Evolutionary conservation across 2,329 filamentous ascomycete species (phyloP).

Genomic region (Claviceps sp.): DNA sequence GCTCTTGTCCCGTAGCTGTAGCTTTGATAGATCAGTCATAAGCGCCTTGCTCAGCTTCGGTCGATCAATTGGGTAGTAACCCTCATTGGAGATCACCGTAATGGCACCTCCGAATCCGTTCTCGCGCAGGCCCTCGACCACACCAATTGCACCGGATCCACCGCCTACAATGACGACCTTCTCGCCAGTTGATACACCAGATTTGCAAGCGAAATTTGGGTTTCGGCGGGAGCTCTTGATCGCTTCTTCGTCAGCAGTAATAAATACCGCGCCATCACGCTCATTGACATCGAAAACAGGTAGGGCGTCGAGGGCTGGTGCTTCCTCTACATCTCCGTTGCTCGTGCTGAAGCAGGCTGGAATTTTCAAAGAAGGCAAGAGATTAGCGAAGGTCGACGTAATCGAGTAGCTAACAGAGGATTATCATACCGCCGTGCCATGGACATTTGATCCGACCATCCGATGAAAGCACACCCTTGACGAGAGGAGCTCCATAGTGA

Average conservation of each 20-base stretch:
- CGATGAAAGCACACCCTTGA: constrained; percentile 70
- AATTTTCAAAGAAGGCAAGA: not conserved
- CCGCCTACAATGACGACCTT: constrained; percentile 79
- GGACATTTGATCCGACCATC: constrained; percentile 82
- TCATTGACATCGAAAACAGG: constrained; percentile 69
- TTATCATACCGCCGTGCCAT: constrained; percentile 77
- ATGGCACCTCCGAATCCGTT: constrained; percentile 69
- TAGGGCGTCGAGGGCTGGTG: constrained; percentile 78
- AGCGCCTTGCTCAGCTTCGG: constrained; percentile 94
- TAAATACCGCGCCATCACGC: constrained; percentile 71
- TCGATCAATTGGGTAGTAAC: constrained; percentile 78
- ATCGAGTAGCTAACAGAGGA: not conserved
- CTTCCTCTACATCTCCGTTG: constrained; percentile 89
- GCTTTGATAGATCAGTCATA: constrained; percentile 64
- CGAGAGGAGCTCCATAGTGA: constrained; percentile 84
- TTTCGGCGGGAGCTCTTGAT: constrained; percentile 66
- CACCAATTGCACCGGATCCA: constrained; percentile 71
- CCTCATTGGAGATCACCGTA: constrained; percentile 73
- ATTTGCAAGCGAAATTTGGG: constrained; percentile 58
- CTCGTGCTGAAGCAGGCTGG: constrained; percentile 81
- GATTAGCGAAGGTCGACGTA: constrained; percentile 1
- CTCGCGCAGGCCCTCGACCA: constrained; percentile 70
- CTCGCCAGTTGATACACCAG: constrained; percentile 24
- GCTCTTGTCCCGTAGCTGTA: constrained; percentile 61
- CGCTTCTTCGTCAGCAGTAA: constrained; percentile 63